Evolutionary conservation across 2,329 filamentous ascomycete species (phyloP), one percentile per base, ranked within the genome.

Genomic region (Diaporthe ilicicola): DNA sequence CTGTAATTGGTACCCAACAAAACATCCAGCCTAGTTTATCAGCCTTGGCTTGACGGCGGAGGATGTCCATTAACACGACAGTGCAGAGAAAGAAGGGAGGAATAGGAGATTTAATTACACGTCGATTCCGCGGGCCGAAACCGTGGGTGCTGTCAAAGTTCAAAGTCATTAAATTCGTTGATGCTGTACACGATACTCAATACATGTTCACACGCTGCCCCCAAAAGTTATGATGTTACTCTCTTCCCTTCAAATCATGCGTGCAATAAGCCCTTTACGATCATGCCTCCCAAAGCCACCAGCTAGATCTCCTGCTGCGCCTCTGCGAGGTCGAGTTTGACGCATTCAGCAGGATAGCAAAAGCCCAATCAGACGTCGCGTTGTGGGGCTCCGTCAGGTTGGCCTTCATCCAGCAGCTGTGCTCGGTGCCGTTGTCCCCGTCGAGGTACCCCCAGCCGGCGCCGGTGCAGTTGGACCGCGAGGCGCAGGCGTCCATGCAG

Each of bases 261-360:
- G 10, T 10, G 34, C n/a, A n/a, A n/a, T n/a, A n/a, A n/a, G 1
- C 5, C 53, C 7, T 22, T 7, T 4, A 22, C 7, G 37, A 39
- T 46, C 19, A 61, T 6, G 19, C 22, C 39, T 10, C 39, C 42
- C 42, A 62, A 44, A 50, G 34, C 59, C 42, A 62, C 53, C 42
- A 50, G 42, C 29, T 42, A 6, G 27, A 44, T 17, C 27, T 9
- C 22, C 19, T 22, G 8, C 22, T 7, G 53, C 53, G 65, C 39
- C 6, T 56, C 53, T 17, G 37, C 53, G 42, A 19, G 6, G n/a
- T 22, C 22, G 69, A 13, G 8, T 59, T 22, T 19, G 42, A 56
- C 2, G 29, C 12, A 13, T 79, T 93, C 22, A 93, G 92, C 29
- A 85, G 75, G 22, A 83, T 75, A 4, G 83, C 83, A 79, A 86